Conservation (phyloP, 495 filamentous ascomycete species). For the Thozetella sp. region DNA sequence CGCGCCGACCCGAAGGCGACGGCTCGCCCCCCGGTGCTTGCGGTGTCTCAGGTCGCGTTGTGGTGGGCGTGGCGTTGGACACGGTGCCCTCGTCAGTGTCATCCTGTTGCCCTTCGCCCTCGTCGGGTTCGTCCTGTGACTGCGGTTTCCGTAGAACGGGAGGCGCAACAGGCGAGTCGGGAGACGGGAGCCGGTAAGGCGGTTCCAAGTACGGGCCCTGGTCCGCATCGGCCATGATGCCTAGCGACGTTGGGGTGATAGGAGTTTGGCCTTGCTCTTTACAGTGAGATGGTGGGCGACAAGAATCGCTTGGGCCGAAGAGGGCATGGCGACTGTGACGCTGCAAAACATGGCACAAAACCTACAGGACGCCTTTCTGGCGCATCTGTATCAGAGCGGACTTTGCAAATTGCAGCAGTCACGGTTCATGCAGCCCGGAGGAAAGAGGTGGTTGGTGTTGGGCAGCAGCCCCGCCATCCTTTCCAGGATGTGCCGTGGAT, state of each 20-base stretch:
- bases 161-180: neutral
- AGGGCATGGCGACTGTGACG: too few species aligned
- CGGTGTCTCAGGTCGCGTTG: neutral
- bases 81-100: neutral
- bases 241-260: too few species aligned
- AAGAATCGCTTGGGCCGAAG: too few species aligned
- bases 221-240: neutral
- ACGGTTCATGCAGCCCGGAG: neutral
- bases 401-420: neutral
- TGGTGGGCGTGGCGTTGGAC: neutral
- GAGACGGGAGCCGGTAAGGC: neutral
- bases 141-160: neutral
- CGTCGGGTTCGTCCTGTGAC: neutral
- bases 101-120: neutral
- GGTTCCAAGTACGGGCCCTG: neutral
- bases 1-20: neutral
- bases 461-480: neutral
- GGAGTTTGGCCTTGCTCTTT: neutral
- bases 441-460: constrained; percentile 2
- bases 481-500: neutral
- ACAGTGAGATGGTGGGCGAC: neutral
- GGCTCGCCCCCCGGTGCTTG: neutral
- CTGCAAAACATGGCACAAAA: too few species aligned
- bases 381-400: neutral
- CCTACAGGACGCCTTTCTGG: too few species aligned